A percentile compares a stretch with the other conserved stretches of the same genome.
Conservation (phyloP, 495 filamentous ascomycete species). For the Lichenothelia convexa region DNA sequence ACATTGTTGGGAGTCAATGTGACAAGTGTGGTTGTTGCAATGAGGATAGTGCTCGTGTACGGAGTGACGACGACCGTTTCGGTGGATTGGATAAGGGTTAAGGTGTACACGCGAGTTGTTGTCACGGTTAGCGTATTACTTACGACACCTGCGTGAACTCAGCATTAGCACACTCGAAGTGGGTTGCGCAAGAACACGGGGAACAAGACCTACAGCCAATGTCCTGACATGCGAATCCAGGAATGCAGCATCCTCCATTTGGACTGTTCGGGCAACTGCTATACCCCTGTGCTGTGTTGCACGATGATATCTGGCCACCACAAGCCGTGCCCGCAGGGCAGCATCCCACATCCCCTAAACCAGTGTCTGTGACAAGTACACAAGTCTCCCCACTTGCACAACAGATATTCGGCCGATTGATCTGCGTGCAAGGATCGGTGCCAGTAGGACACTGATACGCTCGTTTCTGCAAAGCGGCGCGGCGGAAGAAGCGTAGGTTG, state of each 20-base stretch:
- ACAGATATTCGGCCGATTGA: conserved; percentile 59
- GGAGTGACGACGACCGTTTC: too few relatives aligned
- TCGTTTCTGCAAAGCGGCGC: conserved; percentile 19
- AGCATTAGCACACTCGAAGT: neutral
- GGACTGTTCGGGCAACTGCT: conserved; percentile 44
- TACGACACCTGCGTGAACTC: conserved; percentile 5
- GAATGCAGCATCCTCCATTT: conserved; percentile 79
- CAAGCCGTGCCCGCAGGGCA: conserved; percentile 60
- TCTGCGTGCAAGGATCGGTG: conserved; percentile 45
- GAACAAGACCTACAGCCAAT: conserved; percentile 52
- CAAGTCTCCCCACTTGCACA: conserved; percentile 52
- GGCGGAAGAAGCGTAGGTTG: conserved; percentile 7
- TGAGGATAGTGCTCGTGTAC: too few relatives aligned
- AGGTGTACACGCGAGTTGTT: too few relatives aligned
- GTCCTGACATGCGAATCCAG: conserved; percentile 58
- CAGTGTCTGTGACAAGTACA: conserved; percentile 50
- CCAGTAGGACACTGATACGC: conserved; percentile 60
- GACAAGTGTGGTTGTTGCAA: too few relatives aligned
- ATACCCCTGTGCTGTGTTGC: conserved; percentile 35
- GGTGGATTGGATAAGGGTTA: too few relatives aligned
- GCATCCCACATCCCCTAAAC: conserved; percentile 65
- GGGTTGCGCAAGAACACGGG: neutral
- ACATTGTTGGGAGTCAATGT: too few relatives aligned
- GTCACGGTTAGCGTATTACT: too few relatives aligned
- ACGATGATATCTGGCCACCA: conserved; percentile 41